Conservation (phyloP, 441 rosid genomes). For the Geranium incanum region DNA sequence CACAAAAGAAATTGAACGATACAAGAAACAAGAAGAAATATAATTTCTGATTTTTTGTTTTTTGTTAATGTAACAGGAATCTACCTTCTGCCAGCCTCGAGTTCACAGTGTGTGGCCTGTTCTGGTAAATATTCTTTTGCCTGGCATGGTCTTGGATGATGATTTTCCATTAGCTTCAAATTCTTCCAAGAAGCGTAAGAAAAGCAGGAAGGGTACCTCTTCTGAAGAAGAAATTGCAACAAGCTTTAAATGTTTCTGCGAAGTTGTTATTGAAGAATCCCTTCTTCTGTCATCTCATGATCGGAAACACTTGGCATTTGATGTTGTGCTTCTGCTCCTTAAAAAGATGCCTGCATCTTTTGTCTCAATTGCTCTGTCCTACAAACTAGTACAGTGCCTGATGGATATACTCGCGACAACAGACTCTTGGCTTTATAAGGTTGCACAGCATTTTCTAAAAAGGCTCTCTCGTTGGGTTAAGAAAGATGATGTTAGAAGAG, state of each 20-base stretch:
- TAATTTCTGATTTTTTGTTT: slow-evolving; percentile 15
- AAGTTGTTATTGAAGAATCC: slow-evolving; percentile 58
- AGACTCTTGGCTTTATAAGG: slow-evolving; percentile 89
- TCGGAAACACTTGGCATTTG: slow-evolving; percentile 83
- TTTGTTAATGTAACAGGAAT: slow-evolving; percentile 52
- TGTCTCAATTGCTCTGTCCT: slow-evolving; percentile 50
- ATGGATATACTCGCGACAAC: slow-evolving; percentile 79
- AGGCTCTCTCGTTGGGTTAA: slow-evolving; percentile 68
- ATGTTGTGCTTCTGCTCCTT: slow-evolving; percentile 64
- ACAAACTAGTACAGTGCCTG: slow-evolving; percentile 79
- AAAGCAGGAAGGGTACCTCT: slow-evolving; percentile 59
- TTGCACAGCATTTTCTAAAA: slow-evolving; percentile 66
- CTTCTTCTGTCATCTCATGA: slow-evolving; percentile 85
- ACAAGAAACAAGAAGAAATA: background rate
- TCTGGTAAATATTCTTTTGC: slow-evolving; percentile 64
- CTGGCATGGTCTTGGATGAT: slow-evolving; percentile 55
- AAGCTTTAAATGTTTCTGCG: slow-evolving; percentile 48
- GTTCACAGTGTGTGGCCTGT: slow-evolving; percentile 79
- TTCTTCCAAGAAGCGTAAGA: slow-evolving; percentile 75
- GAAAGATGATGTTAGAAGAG: slow-evolving; percentile 73
- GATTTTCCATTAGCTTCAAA: slow-evolving; percentile 48
- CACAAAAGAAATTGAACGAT: too few relatives aligned
- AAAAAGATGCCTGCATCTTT: slow-evolving; percentile 75
- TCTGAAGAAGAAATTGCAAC: slow-evolving; percentile 69
- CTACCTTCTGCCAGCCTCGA: slow-evolving; percentile 95